Evolutionary conservation across 164 flowering plant genomes (phyloP), one percentile per base, ranked within the genome.

Genomic region (Aristolochia fimbriata): DNA sequence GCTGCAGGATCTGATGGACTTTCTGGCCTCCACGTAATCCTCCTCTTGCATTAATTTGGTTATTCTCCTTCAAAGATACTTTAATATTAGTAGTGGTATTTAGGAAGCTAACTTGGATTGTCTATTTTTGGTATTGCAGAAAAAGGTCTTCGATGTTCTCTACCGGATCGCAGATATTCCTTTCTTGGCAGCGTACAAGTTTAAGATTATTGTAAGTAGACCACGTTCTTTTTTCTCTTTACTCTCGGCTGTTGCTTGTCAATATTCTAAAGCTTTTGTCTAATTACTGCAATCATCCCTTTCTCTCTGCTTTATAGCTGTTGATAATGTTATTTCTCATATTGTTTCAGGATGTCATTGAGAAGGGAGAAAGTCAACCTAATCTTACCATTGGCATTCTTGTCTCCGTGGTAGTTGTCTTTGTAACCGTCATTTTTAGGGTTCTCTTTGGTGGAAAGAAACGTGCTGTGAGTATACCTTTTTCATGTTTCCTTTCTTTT

Each of bases 361-460:
- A 84, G 72, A 85, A 80, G 77, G 98, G 77, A 58, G 95, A 92
- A 71, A 81, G 75, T 47, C 96, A 92, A 69, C 86, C 98, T 20
- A 87, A 81, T 62, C 22, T 87, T 51, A 84, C 96, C 0, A 76
- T 92, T 59, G 89, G 93, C 48, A 64, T 80, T 61, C 70, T 92
- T 21, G 78, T 77, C 47, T 71, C 96, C 2, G 47, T 84, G 23
- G 65, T 78, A 20, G 71, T 87, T 22, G 71, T 85, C 11, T 24
- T 87, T 61, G 37, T 84, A 53, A 72, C 88, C 0, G 15, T 81
- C 51, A 22, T 92, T 25, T 68, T 72, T 14, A 84, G 70, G 78
- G 51, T 89, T 59, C 51, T 92, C 23, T 87, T 87, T 61, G 96
- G 96, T 22, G 96, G 96, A 65, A 92, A 91, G 78, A 91, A 91